phyloP scores from a whole-genome alignment of 169 alveolate genomes.

The Eimeria maxima region DNA sequence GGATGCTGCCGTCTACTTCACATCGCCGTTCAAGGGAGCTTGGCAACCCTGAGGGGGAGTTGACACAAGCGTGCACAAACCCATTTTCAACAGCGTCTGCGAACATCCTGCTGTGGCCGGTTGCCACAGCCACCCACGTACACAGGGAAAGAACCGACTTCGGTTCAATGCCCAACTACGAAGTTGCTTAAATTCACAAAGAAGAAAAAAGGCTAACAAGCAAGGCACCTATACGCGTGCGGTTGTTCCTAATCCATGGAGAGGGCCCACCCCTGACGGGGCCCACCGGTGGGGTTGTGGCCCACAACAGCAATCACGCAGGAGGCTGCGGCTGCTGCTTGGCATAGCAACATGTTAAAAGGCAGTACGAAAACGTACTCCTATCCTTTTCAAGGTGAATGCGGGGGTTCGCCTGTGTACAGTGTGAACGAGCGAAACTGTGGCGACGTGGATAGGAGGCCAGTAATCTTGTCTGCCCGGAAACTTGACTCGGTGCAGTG shows the following conservation, averaged over 20 bases:
- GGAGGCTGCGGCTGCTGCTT: too few species aligned
- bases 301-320: too few species aligned
- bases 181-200: too few species aligned
- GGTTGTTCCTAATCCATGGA: too few species aligned
- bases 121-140: neutral
- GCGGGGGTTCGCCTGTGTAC: neutral
- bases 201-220: too few species aligned
- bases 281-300: too few species aligned
- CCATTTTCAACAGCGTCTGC: conserved; percentile 44
- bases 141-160: neutral
- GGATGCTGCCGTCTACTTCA: neutral
- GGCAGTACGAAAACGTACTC: neutral
- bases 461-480: too few species aligned
- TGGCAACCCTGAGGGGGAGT: neutral
- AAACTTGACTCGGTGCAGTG: too few species aligned
- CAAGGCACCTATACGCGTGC: too few species aligned
- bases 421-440: neutral
- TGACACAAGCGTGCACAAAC: neutral
- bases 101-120: conserved; percentile 2
- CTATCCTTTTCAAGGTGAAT: too few species aligned
- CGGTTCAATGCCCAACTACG: neutral
- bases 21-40: neutral
- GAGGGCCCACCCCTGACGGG: too few species aligned
- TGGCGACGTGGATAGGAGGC: neutral
- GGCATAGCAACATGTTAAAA: neutral